These are phyloP conservation scores for Thermoascus crustaceus DNA, from an alignment of 2,329 filamentous ascomycete species.

Conservation along the genomic window DNA sequence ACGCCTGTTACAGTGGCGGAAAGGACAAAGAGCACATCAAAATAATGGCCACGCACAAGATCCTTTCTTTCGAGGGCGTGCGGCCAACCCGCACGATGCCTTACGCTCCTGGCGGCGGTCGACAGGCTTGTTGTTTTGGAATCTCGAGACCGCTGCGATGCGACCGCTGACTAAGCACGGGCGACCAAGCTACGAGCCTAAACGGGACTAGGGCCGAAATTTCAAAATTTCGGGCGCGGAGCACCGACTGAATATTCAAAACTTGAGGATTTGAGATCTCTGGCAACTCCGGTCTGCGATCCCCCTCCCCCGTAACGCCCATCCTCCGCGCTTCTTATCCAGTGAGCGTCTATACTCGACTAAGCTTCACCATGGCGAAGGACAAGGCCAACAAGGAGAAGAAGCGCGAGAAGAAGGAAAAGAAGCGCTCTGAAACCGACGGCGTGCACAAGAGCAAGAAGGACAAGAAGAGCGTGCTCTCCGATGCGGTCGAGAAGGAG, in stretches of 20 bases:
- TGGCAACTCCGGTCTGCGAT: conserved; percentile 11
- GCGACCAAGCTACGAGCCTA: conserved; percentile 12
- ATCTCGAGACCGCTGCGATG: conserved; percentile 5
- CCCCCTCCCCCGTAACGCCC: conserved; percentile 1
- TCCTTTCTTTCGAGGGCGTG: too few relatives aligned
- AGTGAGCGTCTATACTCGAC: background rate
- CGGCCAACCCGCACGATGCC: too few relatives aligned
- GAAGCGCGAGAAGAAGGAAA: conserved; percentile 35
- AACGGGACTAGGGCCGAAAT: conserved; percentile 27
- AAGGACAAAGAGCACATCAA: too few relatives aligned
- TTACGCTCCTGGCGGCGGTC: too few relatives aligned
- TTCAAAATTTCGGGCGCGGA: conserved; percentile 21
- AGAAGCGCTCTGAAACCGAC: conserved; percentile 40
- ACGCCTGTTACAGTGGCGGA: too few relatives aligned
- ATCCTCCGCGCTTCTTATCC: conserved; percentile 11
- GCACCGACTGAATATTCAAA: conserved; percentile 3
- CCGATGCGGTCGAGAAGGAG: conserved; percentile 34
- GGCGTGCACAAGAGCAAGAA: conserved; percentile 35
- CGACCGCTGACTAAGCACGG: conserved; percentile 16
- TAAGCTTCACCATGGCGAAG: conserved; percentile 34
- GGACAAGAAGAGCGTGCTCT: conserved; percentile 38
- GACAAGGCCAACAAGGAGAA: conserved; percentile 33
- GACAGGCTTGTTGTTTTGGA: conserved; percentile 11
- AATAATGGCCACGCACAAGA: conserved; percentile 5
- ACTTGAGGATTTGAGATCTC: conserved; percentile 16